phyloP scores from a whole-genome alignment of 495 filamentous ascomycete genomes.

The Penicillium coprophilum region DNA sequence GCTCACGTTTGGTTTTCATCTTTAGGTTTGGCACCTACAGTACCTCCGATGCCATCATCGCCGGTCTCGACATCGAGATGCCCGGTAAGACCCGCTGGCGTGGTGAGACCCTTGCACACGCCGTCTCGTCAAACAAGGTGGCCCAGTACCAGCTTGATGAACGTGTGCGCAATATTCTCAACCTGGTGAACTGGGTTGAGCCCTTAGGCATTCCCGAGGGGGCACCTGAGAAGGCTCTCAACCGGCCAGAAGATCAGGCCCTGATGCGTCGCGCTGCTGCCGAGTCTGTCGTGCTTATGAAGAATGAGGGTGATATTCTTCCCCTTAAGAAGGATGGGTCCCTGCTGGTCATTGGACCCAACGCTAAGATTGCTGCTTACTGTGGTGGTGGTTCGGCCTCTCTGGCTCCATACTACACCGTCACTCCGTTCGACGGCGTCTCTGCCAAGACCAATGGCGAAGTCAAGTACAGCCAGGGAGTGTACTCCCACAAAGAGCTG shows the following conservation, averaged over 20 bases:
- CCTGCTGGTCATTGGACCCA: slow-evolving; percentile 78
- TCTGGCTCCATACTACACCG: slow-evolving; percentile 75
- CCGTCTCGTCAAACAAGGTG: slow-evolving; percentile 59
- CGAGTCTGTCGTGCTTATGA: slow-evolving; percentile 75
- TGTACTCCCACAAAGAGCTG: slow-evolving; percentile 60
- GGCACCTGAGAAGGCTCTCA: slow-evolving; percentile 59
- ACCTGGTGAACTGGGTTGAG: slow-evolving; percentile 62
- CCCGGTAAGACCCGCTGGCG: slow-evolving; percentile 67
- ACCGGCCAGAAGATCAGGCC: slow-evolving; percentile 62
- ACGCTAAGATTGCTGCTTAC: slow-evolving; percentile 72
- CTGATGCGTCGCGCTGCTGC: slow-evolving; percentile 66
- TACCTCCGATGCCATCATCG: slow-evolving; percentile 63
- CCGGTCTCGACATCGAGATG: slow-evolving; percentile 76
- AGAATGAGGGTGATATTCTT: slow-evolving; percentile 66
- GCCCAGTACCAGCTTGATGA: slow-evolving; percentile 58
- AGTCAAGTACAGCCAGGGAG: slow-evolving; percentile 49
- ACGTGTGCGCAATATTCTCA: slow-evolving; percentile 60
- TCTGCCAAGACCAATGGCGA: slow-evolving; percentile 50
- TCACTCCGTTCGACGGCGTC: slow-evolving; percentile 69
- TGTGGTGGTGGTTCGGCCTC: slow-evolving; percentile 81
- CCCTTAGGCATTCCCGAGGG: slow-evolving; percentile 60
- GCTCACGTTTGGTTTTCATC: neutral
- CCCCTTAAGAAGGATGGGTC: slow-evolving; percentile 62
- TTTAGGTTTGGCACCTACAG: slow-evolving; percentile 62
- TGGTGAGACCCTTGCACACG: slow-evolving; percentile 58